Percentiles rank a stretch among this genome's conserved stretches.
Evolutionary conservation across 345 rosid species (phyloP).

Genomic region (Populus deltoides): DNA sequence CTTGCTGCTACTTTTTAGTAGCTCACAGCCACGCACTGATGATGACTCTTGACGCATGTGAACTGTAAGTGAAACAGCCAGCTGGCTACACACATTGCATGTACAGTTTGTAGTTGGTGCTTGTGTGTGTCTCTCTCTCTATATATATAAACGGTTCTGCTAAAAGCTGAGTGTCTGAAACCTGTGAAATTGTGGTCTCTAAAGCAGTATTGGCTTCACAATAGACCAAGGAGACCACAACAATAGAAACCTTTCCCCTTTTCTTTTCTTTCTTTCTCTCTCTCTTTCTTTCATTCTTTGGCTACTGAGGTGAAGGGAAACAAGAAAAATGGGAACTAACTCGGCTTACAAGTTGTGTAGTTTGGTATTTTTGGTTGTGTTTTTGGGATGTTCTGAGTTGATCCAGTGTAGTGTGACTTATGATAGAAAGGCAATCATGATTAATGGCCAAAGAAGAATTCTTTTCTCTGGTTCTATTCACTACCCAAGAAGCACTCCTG

Average conservation of each 20-base stretch:
- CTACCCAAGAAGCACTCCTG: conserved; percentile 92
- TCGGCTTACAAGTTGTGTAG: conserved; percentile 36
- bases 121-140: not conserved
- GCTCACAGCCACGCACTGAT: conserved; percentile 43
- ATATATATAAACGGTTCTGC: not conserved
- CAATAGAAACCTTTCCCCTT: not conserved
- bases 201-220: not conserved
- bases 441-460: conserved; percentile 82
- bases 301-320: not conserved
- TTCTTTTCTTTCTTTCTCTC: not conserved
- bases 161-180: not conserved
- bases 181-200: not conserved
- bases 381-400: conserved; percentile 42
- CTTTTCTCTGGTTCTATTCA: conserved; percentile 94
- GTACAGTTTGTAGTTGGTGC: not conserved
- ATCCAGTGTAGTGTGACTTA: conserved; percentile 67
- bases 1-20: conserved; percentile 11
- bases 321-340: conserved; percentile 44
- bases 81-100: not conserved
- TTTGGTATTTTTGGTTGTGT: conserved; percentile 40
- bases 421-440: conserved; percentile 78
- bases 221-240: not conserved
- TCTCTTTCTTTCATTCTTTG: not conserved
- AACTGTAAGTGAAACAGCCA: conserved; percentile 7
- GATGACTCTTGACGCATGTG: conserved; percentile 41